Conservation (phyloP, 176 grass and related monocot species). For the Coix lacrymajobi region DNA sequence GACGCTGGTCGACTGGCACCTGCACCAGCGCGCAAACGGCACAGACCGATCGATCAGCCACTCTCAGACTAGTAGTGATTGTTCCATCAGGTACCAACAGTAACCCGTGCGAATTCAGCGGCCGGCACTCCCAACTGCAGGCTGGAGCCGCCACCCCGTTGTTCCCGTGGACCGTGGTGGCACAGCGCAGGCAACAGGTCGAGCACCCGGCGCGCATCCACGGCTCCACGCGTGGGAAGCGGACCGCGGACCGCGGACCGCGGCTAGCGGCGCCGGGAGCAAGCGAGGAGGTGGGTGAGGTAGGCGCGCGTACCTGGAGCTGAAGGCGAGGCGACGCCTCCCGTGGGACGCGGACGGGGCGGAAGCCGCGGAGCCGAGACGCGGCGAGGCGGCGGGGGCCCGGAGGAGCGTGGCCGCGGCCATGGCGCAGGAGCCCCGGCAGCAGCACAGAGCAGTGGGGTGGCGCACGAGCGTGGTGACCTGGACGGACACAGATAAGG, state of each 20-base stretch:
- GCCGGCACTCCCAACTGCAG: neutral
- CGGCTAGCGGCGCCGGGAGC: neutral
- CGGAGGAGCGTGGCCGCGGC: slow-evolving; percentile 41
- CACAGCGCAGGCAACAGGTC: neutral
- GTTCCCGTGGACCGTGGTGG: neutral
- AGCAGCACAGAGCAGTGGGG: neutral
- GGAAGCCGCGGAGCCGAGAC: neutral
- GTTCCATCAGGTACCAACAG: neutral
- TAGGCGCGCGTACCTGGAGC: slow-evolving; percentile 6
- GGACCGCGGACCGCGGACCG: neutral
- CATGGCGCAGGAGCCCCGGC: slow-evolving; percentile 30
- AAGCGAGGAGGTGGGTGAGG: neutral
- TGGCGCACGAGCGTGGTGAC: slow-evolving; percentile 12
- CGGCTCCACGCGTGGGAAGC: neutral
- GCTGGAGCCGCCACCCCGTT: neutral
- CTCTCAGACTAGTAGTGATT: neutral
- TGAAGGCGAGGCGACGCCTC: slow-evolving; percentile 19
- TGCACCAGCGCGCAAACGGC: neutral
- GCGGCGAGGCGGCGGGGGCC: slow-evolving; percentile 22
- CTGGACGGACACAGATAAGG: slow-evolving; percentile 4
- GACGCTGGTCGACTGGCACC: slow-evolving; percentile 74
- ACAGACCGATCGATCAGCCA: neutral
- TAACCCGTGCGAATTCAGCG: neutral
- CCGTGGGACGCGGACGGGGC: neutral
- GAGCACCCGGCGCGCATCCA: neutral